These are phyloP conservation scores for Borovskyia barvae DNA, from an alignment of 208 protist species.

Conservation along the genomic window DNA sequence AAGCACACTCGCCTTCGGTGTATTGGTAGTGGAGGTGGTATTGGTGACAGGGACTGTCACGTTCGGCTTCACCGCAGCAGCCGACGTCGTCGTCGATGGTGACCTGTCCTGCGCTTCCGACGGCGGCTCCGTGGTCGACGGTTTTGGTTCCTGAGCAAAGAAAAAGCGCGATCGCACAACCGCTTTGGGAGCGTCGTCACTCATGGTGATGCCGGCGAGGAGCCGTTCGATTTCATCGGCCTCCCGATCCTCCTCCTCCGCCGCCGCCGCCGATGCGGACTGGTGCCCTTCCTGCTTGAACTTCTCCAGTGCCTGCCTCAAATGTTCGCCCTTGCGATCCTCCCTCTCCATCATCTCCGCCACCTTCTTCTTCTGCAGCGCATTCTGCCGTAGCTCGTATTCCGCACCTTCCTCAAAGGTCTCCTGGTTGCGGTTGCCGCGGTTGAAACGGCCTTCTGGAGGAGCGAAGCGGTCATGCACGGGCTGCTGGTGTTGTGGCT, in stretches of 20 bases:
- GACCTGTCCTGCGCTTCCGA: neutral
- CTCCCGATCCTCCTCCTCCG: constrained; percentile 21
- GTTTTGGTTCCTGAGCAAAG: constrained; percentile 4
- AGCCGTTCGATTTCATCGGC: constrained; percentile 58
- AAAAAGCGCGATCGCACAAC: constrained; percentile 58
- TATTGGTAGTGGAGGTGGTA: neutral
- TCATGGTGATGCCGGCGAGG: constrained; percentile 36
- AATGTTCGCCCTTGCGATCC: constrained; percentile 33
- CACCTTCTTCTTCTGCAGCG: constrained; percentile 54
- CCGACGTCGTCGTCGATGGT: neutral
- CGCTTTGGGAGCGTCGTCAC: constrained; percentile 15
- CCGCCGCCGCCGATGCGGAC: constrained; percentile 19
- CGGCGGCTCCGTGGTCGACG: neutral
- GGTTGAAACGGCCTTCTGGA: constrained; percentile 31
- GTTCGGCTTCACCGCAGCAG: neutral
- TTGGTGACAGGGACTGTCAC: too few species aligned
- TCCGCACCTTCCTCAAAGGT: constrained; percentile 83
- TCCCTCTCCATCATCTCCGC: constrained; percentile 71
- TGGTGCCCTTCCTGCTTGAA: constrained; percentile 34
- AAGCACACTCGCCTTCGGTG: constrained; percentile 12
- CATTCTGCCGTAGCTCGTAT: constrained; percentile 81
- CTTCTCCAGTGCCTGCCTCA: constrained; percentile 31
- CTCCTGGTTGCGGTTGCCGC: constrained; percentile 72
- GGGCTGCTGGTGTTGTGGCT: constrained; percentile 1
- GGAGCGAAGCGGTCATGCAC: constrained; percentile 67